Base-by-base conservation (phyloP, 805 yeast species). In the Cyberlindnera amylophila region DNA sequence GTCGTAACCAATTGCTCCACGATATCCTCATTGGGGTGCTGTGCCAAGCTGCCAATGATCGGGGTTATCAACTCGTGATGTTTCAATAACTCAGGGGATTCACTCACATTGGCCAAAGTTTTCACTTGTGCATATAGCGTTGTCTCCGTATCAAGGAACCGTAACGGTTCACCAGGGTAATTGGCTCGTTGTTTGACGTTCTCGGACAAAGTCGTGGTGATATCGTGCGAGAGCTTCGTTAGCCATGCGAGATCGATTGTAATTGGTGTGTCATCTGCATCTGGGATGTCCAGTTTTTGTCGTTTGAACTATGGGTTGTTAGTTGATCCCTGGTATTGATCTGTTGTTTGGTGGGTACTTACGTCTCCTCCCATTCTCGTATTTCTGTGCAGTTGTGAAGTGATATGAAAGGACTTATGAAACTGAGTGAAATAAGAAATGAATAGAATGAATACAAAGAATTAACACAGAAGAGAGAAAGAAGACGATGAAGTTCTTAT, bases 1-100 rank as follows among this genome's bases (percentile, higher is more conserved):
- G 53, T 33, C 6, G 23, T 14, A 1, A 46, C 27, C 10, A 47
- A 34, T 7, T 50, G 47, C 10, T 50, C 52, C 13, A 50, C 38
- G 9, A 53, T 44, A 19, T 52, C 53, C 3, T 39, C 46, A 23
- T 54, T 52, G 4, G 50, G 49, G 34, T 55, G 58, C 11, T 36
- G 18, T 2, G 42, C 32, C 10, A 53, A 10, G 1, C 29, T 11
- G 4, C 29, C 31, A 10, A 49, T 4, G n/a, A 29, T 18, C 24
- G 33, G 10, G 23, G 38, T 12, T 13, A 47, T 9, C 3, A 36
- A 2, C 3, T 35, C 31, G 17, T 34, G 28, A 5, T 44, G 15
- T 7, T 27, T 30, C 6, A 55, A 32, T 7, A 52, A 47, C 4
- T 32, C 38, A 3, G 48, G 46, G 2, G 45, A 18, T 23, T 46